Evolutionary conservation across 495 filamentous ascomycete genomes (phyloP).

Genomic region (Pseudotulostoma volvatum): DNA sequence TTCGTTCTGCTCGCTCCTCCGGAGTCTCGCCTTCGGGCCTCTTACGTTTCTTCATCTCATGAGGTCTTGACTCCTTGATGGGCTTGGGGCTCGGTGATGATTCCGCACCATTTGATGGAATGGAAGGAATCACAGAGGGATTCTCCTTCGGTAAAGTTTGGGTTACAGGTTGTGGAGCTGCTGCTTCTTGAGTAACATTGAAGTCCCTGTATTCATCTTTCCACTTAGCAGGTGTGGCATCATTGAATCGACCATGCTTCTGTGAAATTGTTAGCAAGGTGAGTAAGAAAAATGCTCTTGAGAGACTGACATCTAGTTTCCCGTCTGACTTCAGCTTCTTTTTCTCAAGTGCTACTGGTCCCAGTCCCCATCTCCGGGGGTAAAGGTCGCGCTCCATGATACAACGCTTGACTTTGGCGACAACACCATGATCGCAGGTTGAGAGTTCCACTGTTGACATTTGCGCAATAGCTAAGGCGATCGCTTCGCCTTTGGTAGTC

Average conservation of each 20-base stretch:
- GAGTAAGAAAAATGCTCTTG: conserved; percentile 1
- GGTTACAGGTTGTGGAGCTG: conserved; percentile 23
- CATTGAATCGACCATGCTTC: conserved; percentile 88
- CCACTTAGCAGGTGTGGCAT: conserved; percentile 84
- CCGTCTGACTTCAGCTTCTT: conserved; percentile 98
- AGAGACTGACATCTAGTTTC: conserved; percentile 73
- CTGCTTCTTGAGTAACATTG: conserved; percentile 34
- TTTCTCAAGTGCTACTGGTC: conserved; percentile 81
- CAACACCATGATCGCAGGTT: conserved; percentile 87
- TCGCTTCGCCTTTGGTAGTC: conserved; percentile 97
- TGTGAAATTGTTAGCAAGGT: conserved; percentile 12
- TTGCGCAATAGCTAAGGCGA: conserved; percentile 84
- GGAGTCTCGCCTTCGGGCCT: conserved; percentile 66
- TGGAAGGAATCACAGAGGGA: conserved; percentile 18
- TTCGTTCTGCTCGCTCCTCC: conserved; percentile 58
- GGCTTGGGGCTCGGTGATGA: too few species aligned
- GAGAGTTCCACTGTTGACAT: conserved; percentile 90
- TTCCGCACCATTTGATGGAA: too few species aligned
- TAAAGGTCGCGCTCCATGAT: conserved; percentile 99
- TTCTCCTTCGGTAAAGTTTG: conserved; percentile 26
- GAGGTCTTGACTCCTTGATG: conserved; percentile 24
- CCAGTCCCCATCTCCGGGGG: conserved; percentile 86
- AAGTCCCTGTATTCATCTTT: conserved; percentile 79
- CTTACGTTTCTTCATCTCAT: conserved; percentile 60
- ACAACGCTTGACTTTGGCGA: conserved; percentile 92